Base-by-base conservation (phyloP, 495 filamentous ascomycete genomes). In the Emericellopsis terricola region DNA sequence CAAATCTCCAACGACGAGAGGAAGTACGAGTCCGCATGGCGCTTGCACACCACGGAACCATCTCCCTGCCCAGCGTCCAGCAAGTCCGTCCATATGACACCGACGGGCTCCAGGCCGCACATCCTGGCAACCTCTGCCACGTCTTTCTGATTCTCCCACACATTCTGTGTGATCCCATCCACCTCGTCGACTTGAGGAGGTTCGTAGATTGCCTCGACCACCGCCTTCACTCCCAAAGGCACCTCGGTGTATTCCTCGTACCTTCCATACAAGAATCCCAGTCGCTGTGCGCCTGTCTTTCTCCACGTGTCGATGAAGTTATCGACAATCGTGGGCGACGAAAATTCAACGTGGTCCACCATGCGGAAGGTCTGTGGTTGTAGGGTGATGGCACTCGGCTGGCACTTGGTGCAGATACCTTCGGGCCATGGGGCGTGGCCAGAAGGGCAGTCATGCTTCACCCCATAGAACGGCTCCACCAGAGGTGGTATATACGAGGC, bases 391-490 rank as follows among this genome's bases (percentile, higher is more conserved):
- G 89, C 89, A 38, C 86, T 93, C 10, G 89, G 89, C 48, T 99
- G 89, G 48, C 89, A 99, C 52, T 96, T 99, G 28, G 84, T 91
- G 58, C 89, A 99, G 41, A 99, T 96, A n/a, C 89, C 89, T 42
- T 87, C 84, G 11, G 89, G 89, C 78, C 87, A 99, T 28, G 73
- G 68, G 2, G 82, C 76, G 51, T 99, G 89, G 4, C 89, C 87
- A 3, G 86, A 83, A 4, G 89, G 87, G 46, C 89, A 99, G 46
- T 93, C 72, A 18, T 65, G 72, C 49, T 69, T 78, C 31, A 99
- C 85, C 30, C 89, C 72, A 52, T 83, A 94, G 51, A 81, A 94
- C 2, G 87, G 91, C 51, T 99, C 89, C 41, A 70, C 84, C 4
- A 99, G 69, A 0, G 89, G 89, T 5, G 91, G 89, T 68, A 99